Conservation (phyloP, 2,329 filamentous ascomycete genomes). For the Aureobasidium vineae region DNA sequence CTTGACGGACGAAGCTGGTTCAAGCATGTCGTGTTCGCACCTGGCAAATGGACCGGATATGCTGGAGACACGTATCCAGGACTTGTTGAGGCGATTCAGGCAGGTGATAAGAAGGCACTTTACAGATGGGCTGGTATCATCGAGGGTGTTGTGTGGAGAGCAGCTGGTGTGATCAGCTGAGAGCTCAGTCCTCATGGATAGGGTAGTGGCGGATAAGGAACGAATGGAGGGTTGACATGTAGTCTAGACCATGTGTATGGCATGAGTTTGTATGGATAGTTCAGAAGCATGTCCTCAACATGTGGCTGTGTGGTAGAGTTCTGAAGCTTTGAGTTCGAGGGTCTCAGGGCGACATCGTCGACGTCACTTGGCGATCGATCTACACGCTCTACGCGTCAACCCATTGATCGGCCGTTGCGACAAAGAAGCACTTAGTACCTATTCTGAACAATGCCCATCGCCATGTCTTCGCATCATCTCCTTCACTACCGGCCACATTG, state of each 20-base stretch:
- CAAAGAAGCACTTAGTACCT: neutral
- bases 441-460: neutral
- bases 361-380: conserved; percentile 9
- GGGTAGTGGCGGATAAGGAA: neutral
- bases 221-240: neutral
- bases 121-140: conserved; percentile 48
- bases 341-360: neutral
- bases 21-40: conserved; percentile 93
- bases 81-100: conserved; percentile 61
- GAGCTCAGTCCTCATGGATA: too few relatives aligned
- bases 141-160: conserved; percentile 38
- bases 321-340: neutral
- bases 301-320: too few relatives aligned
- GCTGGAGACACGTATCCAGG: conserved; percentile 68
- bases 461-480: neutral
- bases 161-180: conserved; percentile 30
- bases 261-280: too few relatives aligned
- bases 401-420: conserved; percentile 10
- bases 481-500: too few relatives aligned
- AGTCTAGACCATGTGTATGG: too few relatives aligned
- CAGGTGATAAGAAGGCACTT: conserved; percentile 41
- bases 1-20: conserved; percentile 83
- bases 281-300: too few relatives aligned
- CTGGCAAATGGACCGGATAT: conserved; percentile 89
- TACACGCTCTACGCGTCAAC: conserved; percentile 1